These are phyloP conservation scores for Sclerotinia glacialis DNA, from an alignment of 2,329 filamentous ascomycete species.

Conservation along the genomic window DNA sequence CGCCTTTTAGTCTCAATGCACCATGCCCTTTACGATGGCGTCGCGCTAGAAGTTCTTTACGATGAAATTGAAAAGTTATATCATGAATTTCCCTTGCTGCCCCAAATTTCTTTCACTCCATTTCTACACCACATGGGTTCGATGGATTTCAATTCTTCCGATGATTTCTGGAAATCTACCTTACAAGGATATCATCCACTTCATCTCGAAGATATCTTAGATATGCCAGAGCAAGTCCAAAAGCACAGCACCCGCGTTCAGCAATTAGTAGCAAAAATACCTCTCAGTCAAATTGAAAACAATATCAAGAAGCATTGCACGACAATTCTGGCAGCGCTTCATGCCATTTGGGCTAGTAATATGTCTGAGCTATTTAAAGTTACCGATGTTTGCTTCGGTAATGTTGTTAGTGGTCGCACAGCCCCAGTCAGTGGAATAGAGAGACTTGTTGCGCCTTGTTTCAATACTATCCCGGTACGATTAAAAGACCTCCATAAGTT, in stretches of 20 bases:
- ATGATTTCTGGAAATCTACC: conserved; percentile 64
- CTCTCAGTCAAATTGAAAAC: conserved; percentile 44
- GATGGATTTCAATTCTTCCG: conserved; percentile 48
- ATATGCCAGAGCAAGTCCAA: background rate
- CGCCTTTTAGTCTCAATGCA: conserved; percentile 49
- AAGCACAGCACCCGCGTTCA: conserved; percentile 24
- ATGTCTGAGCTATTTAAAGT: conserved; percentile 55
- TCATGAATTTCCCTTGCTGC: conserved; percentile 46
- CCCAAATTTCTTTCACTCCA: conserved; percentile 54
- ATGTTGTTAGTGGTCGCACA: conserved; percentile 76
- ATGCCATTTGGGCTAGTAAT: conserved; percentile 69
- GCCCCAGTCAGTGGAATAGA: conserved; percentile 64
- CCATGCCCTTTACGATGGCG: conserved; percentile 84
- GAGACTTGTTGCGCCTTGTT: conserved; percentile 79
- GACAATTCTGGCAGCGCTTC: conserved; percentile 65
- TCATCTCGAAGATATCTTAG: conserved; percentile 13
- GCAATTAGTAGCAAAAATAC: conserved; percentile 9
- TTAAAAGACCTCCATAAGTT: conserved; percentile 56
- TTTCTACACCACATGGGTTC: conserved; percentile 62
- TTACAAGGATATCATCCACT: conserved; percentile 51
- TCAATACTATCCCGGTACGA: conserved; percentile 81
- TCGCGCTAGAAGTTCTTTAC: conserved; percentile 68
- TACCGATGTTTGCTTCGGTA: conserved; percentile 79
- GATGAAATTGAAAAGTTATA: conserved; percentile 65
- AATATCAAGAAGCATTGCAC: conserved; percentile 53